Evolutionary conservation across 1,139 yeast genomes (phyloP), one percentile per base, ranked within the genome.

Genomic region (Saccharomycopsis crataegensis): DNA sequence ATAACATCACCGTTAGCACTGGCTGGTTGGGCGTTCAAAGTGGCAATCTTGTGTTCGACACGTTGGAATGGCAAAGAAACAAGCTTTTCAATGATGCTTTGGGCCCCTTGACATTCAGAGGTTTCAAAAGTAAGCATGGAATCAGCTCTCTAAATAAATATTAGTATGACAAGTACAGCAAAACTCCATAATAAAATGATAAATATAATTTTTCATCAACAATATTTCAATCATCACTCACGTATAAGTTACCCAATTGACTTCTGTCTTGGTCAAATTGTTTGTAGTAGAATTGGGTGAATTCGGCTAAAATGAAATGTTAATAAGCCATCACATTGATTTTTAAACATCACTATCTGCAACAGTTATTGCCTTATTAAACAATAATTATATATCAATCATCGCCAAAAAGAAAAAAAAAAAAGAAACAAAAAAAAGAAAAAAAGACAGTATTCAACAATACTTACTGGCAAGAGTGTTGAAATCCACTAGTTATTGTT

Each of bases 61-160:
- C 89, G 89, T 69, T 79, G 85, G 78, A 93, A 93, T 52, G 97
- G 97, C 65, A 93, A 79, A 37, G 89, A 64, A 46, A 79, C 81
- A 63, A 93, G 80, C 71, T 93, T 93, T 74, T 91, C 98, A 61
- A 91, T 90, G 65, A 93, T 93, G 64, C 77, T 86, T 73, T 85
- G 83, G 58, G 95, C 88, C 61, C 99, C 99, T 76, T 93, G 99
- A 62, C 87, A 78, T 76, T 91, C 97, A 57, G 93, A 77, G 56
- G 91, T 84, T 74, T 94, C 99, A 66, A 93, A 93, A 48, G 99
- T 93, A 72, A 94, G 78, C 99, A 94, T 94, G 36, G 98, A 90
- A 69, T 86, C 91, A 58, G 88, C 96, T 70, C 99, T 86, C 80
- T 76, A 56, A 31, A 43, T 22, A 3, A 3, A 22, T 2, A 4